Percentiles rank a stretch among this genome's conserved stretches.
Evolutionary conservation across 352 stramenopile genomes (phyloP).

Genomic region (Pythium apleroticum): DNA sequence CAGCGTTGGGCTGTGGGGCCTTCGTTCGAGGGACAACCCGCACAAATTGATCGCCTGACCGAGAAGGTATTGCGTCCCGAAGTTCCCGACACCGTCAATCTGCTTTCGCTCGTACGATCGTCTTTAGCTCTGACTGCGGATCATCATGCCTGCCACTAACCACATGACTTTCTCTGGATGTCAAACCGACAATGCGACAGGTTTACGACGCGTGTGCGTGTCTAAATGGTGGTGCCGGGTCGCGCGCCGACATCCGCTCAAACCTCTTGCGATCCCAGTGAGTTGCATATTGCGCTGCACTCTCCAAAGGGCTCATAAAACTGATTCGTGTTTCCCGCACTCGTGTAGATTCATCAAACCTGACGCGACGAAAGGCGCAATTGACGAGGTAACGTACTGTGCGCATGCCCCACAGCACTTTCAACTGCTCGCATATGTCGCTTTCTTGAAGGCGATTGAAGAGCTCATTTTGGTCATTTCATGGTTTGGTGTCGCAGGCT

Average conservation of each 20-base stretch:
- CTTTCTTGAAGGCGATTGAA: not conserved
- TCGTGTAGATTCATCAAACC: conserved; percentile 2
- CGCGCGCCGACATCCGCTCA: not conserved
- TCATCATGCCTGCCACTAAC: not conserved
- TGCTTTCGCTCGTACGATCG: not conserved
- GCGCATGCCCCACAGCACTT: no score
- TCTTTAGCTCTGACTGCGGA: not conserved
- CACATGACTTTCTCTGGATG: not conserved
- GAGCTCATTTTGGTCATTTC: not conserved
- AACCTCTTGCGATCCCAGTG: not conserved
- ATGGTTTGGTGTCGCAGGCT: not conserved
- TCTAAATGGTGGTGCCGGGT: not conserved
- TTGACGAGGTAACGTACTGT: conserved; percentile 13
- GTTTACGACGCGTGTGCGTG: conserved; percentile 8
- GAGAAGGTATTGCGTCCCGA: not conserved
- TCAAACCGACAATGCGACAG: no score
- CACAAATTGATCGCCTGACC: not conserved
- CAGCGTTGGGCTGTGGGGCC: not conserved
- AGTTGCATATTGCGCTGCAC: no score
- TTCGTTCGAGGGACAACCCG: not conserved
- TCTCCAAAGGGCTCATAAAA: no score
- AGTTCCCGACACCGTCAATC: not conserved
- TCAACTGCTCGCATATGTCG: no score
- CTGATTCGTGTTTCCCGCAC: not conserved
- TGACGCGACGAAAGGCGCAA: not conserved